These are phyloP conservation scores for Nakazawaea laoshanensis DNA, from an alignment of 805 yeast genomes.

Conservation along the genomic window DNA sequence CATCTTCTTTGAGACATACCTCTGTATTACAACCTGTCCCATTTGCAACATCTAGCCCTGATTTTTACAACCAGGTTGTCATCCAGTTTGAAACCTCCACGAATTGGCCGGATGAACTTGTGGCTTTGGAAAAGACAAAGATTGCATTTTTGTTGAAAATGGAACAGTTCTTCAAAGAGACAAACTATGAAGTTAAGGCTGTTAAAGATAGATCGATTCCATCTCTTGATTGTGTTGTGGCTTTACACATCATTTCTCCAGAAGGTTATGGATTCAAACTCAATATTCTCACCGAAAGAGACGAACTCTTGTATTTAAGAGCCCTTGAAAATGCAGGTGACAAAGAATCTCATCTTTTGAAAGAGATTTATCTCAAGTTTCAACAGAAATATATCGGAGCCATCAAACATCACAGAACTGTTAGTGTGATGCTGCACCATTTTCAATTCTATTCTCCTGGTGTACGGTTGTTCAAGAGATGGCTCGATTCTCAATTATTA, in stretches of 20 bases:
- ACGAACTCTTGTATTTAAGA: constrained; percentile 63
- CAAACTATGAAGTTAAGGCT: constrained; percentile 49
- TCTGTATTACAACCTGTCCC: constrained; percentile 78
- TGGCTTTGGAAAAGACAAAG: constrained; percentile 81
- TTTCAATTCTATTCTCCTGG: constrained; percentile 71
- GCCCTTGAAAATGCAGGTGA: constrained; percentile 61
- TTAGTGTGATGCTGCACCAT: constrained; percentile 61
- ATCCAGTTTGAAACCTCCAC: constrained; percentile 82
- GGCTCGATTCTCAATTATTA: constrained; percentile 82
- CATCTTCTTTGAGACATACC: constrained; percentile 68
- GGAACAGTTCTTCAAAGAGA: constrained; percentile 37
- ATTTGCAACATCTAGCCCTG: constrained; percentile 64
- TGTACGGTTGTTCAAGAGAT: constrained; percentile 76
- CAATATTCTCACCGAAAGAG: constrained; percentile 76
- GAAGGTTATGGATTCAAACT: constrained; percentile 84
- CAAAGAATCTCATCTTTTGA: constrained; percentile 49
- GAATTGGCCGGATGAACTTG: constrained; percentile 93
- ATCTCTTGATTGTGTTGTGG: constrained; percentile 47
- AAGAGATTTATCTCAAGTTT: constrained; percentile 56
- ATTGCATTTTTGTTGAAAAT: constrained; percentile 80
- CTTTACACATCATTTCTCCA: constrained; percentile 66
- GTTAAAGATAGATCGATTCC: constrained; percentile 63
- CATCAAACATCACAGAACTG: constrained; percentile 74
- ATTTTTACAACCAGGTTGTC: constrained; percentile 72
- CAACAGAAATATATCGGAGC: constrained; percentile 57